These are phyloP conservation scores for Acacia crassicarpa DNA, from an alignment of 306 rosid genomes.

Conservation along the genomic window DNA sequence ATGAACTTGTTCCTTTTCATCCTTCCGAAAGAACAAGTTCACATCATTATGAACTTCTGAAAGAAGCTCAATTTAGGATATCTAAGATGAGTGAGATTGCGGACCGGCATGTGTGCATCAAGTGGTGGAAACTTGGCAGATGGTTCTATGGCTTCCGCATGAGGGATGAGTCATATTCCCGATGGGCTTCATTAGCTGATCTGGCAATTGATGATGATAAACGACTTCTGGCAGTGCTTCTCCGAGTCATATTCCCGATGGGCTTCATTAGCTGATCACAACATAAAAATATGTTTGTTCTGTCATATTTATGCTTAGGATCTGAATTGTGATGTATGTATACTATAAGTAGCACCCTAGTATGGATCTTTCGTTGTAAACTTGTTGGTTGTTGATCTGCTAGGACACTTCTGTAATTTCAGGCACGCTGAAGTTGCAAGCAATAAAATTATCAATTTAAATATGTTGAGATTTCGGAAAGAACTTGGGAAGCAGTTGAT, in stretches of 20 bases:
- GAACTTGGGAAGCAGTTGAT: background rate
- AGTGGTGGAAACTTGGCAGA: constrained; percentile 97
- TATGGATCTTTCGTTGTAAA: no score
- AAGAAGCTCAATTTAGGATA: background rate
- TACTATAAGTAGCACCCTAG: background rate
- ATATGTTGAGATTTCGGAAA: background rate
- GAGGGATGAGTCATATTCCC: constrained; percentile 63
- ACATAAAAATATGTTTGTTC: background rate
- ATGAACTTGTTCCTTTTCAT: background rate
- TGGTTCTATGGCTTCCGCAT: constrained; percentile 76
- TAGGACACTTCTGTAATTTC: background rate
- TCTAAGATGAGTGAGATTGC: constrained; percentile 40
- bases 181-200: constrained; percentile 52
- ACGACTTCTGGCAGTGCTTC: constrained; percentile 65
- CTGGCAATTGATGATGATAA: constrained; percentile 43
- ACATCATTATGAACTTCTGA: background rate
- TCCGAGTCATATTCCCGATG: constrained; percentile 36
- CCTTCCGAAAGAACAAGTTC: background rate
- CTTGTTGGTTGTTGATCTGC: background rate
- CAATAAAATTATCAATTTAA: background rate
- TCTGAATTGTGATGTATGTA: background rate
- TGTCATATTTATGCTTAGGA: background rate
- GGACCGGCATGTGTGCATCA: constrained; percentile 56
- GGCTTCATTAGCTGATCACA: constrained; percentile 15
- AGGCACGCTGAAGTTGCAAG: background rate